Percentiles rank a stretch among this genome's conserved stretches.
phyloP scores from a whole-genome alignment of 805 yeast genomes.

The Grigorovia transvaalensis region DNA sequence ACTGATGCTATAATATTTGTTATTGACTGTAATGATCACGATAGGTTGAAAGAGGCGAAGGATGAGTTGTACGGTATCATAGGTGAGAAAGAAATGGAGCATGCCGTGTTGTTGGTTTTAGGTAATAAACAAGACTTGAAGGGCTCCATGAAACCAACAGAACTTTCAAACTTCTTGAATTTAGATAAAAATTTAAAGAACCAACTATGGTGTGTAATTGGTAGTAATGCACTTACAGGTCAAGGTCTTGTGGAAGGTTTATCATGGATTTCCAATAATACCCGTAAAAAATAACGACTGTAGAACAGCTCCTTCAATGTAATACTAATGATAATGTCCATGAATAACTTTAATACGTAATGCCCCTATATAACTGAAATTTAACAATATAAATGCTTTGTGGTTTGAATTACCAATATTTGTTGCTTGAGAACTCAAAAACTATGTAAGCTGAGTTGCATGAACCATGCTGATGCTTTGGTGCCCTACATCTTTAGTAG shows the following conservation, averaged over 20 bases:
- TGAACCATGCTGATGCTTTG: no score
- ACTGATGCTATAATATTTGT: slow-evolving; percentile 88
- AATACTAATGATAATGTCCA: background rate
- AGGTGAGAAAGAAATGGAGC: slow-evolving; percentile 72
- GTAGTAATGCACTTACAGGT: slow-evolving; percentile 82
- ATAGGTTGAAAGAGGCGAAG: slow-evolving; percentile 66
- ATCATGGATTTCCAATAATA: slow-evolving; percentile 71
- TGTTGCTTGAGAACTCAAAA: no score
- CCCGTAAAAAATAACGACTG: slow-evolving; percentile 6
- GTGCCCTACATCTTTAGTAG: no score
- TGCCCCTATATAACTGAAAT: background rate
- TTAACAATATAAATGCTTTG: background rate
- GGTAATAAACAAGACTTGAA: slow-evolving; percentile 83
- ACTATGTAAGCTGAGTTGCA: no score
- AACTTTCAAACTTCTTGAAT: slow-evolving; percentile 62
- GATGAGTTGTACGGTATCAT: slow-evolving; percentile 68
- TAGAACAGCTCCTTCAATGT: background rate
- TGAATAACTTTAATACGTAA: no score
- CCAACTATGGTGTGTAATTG: slow-evolving; percentile 85
- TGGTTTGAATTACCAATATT: no score
- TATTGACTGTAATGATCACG: slow-evolving; percentile 68
- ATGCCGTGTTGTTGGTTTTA: slow-evolving; percentile 69
- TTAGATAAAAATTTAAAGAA: slow-evolving; percentile 46
- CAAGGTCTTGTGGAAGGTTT: slow-evolving; percentile 83
- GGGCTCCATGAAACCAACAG: slow-evolving; percentile 65